Conservation (phyloP, 2,329 filamentous ascomycete species). For the Macroventuria anomochaeta region DNA sequence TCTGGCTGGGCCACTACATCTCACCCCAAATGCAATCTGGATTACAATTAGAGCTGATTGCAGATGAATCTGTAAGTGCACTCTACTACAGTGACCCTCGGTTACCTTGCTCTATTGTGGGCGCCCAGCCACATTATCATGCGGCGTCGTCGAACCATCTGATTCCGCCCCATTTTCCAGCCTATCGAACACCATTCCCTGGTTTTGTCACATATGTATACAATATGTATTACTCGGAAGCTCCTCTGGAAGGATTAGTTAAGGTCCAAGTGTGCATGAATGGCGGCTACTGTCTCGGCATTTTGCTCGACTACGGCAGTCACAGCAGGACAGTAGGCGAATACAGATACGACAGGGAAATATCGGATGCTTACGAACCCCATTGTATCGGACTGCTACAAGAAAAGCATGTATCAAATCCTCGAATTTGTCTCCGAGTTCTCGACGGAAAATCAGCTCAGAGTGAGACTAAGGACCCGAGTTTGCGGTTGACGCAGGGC, state of each 20-base stretch:
- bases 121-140: too few relatives aligned
- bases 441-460: background rate
- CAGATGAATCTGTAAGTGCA: background rate
- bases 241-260: background rate
- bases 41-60: too few relatives aligned
- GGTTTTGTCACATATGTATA: background rate
- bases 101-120: too few relatives aligned
- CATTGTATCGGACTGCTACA: background rate
- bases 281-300: background rate
- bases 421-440: background rate
- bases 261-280: background rate
- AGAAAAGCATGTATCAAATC: background rate
- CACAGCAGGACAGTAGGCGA: background rate
- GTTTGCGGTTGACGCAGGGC: background rate
- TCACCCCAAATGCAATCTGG: background rate
- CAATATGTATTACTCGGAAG: background rate
- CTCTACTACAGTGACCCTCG: background rate
- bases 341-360: background rate
- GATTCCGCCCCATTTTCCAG: background rate
- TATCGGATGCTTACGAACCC: background rate
- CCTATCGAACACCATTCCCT: background rate
- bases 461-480: background rate
- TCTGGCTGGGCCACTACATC: background rate
- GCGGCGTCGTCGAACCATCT: background rate
- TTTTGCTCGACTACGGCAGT: background rate